A percentile compares a stretch with the other conserved stretches of the same genome.
Evolutionary conservation across 2,329 filamentous ascomycete species (phyloP).

Genomic region (Phoma sp.): DNA sequence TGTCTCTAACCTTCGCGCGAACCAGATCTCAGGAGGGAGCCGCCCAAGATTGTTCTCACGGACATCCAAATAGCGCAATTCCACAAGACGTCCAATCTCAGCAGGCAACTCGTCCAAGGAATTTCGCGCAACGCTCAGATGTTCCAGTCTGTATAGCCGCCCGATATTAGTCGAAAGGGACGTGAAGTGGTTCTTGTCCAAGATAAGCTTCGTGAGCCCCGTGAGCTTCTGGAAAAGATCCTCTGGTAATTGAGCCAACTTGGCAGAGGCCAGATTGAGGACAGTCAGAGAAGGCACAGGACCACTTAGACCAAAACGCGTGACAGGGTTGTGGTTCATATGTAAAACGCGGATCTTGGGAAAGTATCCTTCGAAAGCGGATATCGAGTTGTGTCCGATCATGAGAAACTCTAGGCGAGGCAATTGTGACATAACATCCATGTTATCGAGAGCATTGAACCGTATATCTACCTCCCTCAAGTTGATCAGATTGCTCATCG

Average conservation of each 20-base stretch:
- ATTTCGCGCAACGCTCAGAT: slow-evolving; percentile 94
- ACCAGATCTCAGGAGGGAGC: slow-evolving; percentile 94
- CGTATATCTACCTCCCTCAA: slow-evolving; percentile 92
- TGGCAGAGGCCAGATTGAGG: slow-evolving; percentile 88
- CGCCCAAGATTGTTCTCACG: slow-evolving; percentile 91
- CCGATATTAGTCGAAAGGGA: slow-evolving; percentile 86
- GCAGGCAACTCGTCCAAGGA: slow-evolving; percentile 81
- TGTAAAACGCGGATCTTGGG: slow-evolving; percentile 81
- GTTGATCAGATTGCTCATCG: slow-evolving; percentile 74
- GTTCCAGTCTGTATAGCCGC: slow-evolving; percentile 79
- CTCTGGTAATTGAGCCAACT: slow-evolving; percentile 85
- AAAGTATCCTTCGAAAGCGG: slow-evolving; percentile 89
- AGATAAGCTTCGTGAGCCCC: slow-evolving; percentile 82
- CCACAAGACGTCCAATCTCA: slow-evolving; percentile 85
- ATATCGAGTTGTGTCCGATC: slow-evolving; percentile 91
- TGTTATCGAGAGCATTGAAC: slow-evolving; percentile 87
- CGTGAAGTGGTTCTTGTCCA: slow-evolving; percentile 96
- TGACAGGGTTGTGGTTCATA: slow-evolving; percentile 93
- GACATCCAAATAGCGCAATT: slow-evolving; percentile 85
- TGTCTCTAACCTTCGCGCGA: slow-evolving; percentile 85
- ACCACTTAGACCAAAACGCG: slow-evolving; percentile 82
- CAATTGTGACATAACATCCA: slow-evolving; percentile 83
- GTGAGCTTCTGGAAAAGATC: slow-evolving; percentile 86
- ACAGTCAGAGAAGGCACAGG: slow-evolving; percentile 81
- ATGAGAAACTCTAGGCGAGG: slow-evolving; percentile 87